These are phyloP conservation scores for Tetradesmus lagerheimii DNA, from an alignment of 139 green algal species.

Conservation along the genomic window DNA sequence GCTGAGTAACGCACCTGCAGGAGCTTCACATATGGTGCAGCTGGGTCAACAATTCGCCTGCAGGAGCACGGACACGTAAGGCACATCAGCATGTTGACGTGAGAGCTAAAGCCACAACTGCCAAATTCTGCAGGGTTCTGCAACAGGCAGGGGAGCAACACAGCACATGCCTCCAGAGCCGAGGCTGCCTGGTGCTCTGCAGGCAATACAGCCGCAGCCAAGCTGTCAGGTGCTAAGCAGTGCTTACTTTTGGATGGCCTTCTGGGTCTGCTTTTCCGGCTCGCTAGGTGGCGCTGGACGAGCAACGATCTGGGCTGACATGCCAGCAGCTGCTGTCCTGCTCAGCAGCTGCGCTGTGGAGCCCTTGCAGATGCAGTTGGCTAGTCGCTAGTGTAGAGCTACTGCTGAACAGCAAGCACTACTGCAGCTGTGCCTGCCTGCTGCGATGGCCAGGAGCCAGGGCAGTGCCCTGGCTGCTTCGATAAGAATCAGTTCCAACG, in stretches of 20 bases:
- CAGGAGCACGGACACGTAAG: too few species aligned
- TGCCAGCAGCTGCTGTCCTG: neutral
- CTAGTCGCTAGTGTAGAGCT: too few species aligned
- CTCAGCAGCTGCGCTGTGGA: too few species aligned
- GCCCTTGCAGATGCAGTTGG: too few species aligned
- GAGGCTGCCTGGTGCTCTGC: neutral
- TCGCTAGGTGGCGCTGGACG: slow-evolving; percentile 38
- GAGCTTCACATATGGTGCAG: slow-evolving; percentile 24
- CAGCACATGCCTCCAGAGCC: too few species aligned
- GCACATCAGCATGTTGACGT: too few species aligned
- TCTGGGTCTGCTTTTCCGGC: slow-evolving; percentile 45
- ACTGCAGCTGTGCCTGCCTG: neutral
- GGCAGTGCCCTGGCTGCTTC: neutral
- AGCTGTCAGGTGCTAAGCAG: neutral
- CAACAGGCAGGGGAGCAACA: too few species aligned
- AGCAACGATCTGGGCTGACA: neutral
- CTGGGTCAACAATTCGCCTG: slow-evolving; percentile 30
- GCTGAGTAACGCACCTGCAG: neutral
- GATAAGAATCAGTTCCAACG: neutral
- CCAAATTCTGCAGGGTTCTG: too few species aligned
- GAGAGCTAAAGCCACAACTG: too few species aligned
- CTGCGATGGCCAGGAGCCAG: neutral
- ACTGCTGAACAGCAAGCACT: too few species aligned
- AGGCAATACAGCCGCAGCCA: neutral
- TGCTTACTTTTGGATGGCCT: slow-evolving; percentile 41